These are phyloP conservation scores for Xylariomycetidae sp. DNA, from an alignment of 2,329 filamentous ascomycete species.

Conservation along the genomic window DNA sequence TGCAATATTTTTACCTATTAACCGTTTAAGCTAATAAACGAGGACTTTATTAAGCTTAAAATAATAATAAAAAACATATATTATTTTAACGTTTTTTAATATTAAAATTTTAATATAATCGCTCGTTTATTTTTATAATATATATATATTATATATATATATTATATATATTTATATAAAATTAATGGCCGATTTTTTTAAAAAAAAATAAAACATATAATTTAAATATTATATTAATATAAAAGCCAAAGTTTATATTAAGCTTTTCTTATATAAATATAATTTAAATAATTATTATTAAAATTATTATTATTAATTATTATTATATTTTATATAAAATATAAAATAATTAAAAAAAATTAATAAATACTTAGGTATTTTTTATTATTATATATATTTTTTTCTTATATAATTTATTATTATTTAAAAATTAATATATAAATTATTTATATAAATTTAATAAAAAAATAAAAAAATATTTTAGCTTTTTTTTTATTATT, in stretches of 20 bases:
- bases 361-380: not conserved
- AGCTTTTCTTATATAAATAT: not conserved
- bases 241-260: not conserved
- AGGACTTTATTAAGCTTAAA: not conserved
- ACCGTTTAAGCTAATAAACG: not conserved
- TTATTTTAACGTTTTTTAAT: not conserved
- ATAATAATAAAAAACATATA: not conserved
- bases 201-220: too few relatives aligned
- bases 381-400: not conserved
- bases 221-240: too few relatives aligned
- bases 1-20: not conserved
- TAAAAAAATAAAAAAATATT: not conserved
- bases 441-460: slow-evolving; percentile 1
- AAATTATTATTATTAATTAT: slow-evolving; percentile 1
- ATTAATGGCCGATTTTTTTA: too few relatives aligned
- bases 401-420: not conserved
- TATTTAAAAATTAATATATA: too few relatives aligned
- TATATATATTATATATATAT: not conserved
- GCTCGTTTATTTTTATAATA: not conserved
- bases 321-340: not conserved
- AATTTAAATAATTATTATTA: not conserved
- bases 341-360: not conserved
- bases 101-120: slow-evolving; percentile 1
- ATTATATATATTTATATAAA: too few relatives aligned
- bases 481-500: not conserved